Percentiles rank a stretch among this genome's conserved stretches.
Conservation (phyloP, 2,329 filamentous ascomycete species). For the Penicillium frequentans region DNA sequence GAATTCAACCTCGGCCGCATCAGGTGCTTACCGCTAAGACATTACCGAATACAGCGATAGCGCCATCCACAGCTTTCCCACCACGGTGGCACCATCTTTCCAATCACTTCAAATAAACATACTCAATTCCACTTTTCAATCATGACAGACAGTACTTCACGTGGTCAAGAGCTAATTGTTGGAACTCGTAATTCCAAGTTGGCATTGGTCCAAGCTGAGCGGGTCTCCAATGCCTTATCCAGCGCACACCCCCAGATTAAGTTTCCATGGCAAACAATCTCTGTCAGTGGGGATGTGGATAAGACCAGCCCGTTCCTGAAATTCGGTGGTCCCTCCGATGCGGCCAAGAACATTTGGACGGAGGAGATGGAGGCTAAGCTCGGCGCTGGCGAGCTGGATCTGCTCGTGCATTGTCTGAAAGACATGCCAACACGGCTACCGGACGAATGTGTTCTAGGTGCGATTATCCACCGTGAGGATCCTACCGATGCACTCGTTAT, state of each 20-base stretch:
- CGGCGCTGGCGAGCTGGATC: constrained; percentile 64
- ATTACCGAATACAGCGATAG: not conserved
- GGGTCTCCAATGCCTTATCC: constrained; percentile 4
- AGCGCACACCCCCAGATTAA: constrained; percentile 1
- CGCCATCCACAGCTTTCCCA: not conserved
- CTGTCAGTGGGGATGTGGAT: constrained; percentile 10
- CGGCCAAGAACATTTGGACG: constrained; percentile 62
- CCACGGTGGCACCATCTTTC: not conserved
- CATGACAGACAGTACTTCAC: not conserved
- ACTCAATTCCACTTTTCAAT: not conserved
- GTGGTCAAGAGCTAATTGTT: not conserved
- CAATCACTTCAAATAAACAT: not conserved
- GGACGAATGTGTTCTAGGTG: constrained; percentile 67
- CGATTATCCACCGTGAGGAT: constrained; percentile 73
- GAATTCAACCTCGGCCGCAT: not conserved
- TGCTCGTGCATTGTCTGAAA: constrained; percentile 86
- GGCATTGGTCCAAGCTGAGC: constrained; percentile 14
- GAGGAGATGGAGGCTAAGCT: constrained; percentile 79
- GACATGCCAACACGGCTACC: constrained; percentile 92
- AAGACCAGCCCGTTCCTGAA: constrained; percentile 13
- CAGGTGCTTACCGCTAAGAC: not conserved
- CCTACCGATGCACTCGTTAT: constrained; percentile 61
- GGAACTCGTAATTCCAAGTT: constrained; percentile 17
- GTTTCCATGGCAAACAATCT: constrained; percentile 9
- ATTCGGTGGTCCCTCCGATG: constrained; percentile 15